These are phyloP conservation scores for Debaryomyces prosopidis DNA, from an alignment of 805 yeast species.

Conservation along the genomic window DNA sequence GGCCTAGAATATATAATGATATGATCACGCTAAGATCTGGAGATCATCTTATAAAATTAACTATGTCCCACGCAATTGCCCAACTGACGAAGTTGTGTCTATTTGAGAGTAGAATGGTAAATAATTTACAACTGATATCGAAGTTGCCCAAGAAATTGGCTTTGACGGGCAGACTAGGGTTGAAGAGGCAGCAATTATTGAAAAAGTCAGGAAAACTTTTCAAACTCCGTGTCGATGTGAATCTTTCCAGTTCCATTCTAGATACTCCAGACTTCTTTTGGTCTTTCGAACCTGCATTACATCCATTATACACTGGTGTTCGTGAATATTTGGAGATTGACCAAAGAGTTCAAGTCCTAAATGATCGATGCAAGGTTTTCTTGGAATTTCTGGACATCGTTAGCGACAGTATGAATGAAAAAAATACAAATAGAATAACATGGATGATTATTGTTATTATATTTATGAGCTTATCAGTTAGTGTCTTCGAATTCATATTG, in stretches of 20 bases:
- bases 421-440: constrained; percentile 87
- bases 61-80: constrained; percentile 95
- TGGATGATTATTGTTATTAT: constrained; percentile 86
- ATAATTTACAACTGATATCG: constrained; percentile 79
- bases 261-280: constrained; percentile 97
- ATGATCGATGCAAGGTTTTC: constrained; percentile 91
- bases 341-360: constrained; percentile 88
- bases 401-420: constrained; percentile 91
- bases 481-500: constrained; percentile 64
- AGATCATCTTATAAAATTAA: constrained; percentile 87
- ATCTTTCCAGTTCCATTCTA: constrained; percentile 81
- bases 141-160: constrained; percentile 88
- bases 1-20: constrained; percentile 86
- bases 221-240: constrained; percentile 90
- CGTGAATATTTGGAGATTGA: constrained; percentile 93
- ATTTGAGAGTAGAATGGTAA: constrained; percentile 90
- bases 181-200: constrained; percentile 79
- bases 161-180: constrained; percentile 81
- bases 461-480: constrained; percentile 73
- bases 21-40: constrained; percentile 89
- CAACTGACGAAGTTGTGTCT: constrained; percentile 90
- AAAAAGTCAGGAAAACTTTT: constrained; percentile 89
- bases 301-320: constrained; percentile 86
- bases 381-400: constrained; percentile 90
- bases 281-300: constrained; percentile 92